Percentiles rank a stretch among this genome's conserved stretches.
phyloP scores from a whole-genome alignment of 805 yeast species.

The Suhomyces kilbournensis region DNA sequence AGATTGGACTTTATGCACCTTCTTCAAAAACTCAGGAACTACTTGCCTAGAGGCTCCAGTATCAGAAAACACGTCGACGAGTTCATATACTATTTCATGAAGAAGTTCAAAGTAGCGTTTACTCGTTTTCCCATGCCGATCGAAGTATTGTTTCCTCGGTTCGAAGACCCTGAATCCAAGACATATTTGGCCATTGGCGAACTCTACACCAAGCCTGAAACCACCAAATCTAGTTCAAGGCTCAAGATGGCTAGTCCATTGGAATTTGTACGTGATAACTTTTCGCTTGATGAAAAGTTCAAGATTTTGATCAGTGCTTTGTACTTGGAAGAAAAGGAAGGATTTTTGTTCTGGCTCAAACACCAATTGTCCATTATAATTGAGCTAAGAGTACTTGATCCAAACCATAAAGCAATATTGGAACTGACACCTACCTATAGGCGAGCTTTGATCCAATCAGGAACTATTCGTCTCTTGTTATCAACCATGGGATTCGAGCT shows the following conservation, averaged over 20 bases:
- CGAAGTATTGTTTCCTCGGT: constrained; percentile 67
- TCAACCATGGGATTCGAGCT: constrained; percentile 44
- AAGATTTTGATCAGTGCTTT: constrained; percentile 51
- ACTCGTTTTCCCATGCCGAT: constrained; percentile 51
- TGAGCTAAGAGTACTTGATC: constrained; percentile 14
- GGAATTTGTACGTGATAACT: constrained; percentile 28
- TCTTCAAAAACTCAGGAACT: constrained; percentile 46
- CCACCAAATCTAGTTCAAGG: constrained; percentile 11
- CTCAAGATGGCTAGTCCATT: constrained; percentile 32
- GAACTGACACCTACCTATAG: constrained; percentile 15
- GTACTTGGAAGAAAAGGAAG: constrained; percentile 41
- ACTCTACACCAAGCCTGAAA: constrained; percentile 25
- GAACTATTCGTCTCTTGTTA: constrained; percentile 45
- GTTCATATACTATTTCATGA: constrained; percentile 64
- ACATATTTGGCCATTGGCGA: constrained; percentile 64
- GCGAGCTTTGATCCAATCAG: constrained; percentile 43
- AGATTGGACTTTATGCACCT: constrained; percentile 74
- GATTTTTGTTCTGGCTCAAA: constrained; percentile 44
- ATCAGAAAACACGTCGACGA: constrained; percentile 61
- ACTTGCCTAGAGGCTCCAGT: constrained; percentile 43
- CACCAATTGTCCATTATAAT: constrained; percentile 33
- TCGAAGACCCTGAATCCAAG: constrained; percentile 43
- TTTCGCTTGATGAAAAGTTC: constrained; percentile 44
- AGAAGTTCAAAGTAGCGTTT: constrained; percentile 49
- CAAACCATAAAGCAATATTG: constrained; percentile 6